Evolutionary conservation across 2,329 filamentous ascomycete species (phyloP).

Genomic region (Emmonsia crescens): DNA sequence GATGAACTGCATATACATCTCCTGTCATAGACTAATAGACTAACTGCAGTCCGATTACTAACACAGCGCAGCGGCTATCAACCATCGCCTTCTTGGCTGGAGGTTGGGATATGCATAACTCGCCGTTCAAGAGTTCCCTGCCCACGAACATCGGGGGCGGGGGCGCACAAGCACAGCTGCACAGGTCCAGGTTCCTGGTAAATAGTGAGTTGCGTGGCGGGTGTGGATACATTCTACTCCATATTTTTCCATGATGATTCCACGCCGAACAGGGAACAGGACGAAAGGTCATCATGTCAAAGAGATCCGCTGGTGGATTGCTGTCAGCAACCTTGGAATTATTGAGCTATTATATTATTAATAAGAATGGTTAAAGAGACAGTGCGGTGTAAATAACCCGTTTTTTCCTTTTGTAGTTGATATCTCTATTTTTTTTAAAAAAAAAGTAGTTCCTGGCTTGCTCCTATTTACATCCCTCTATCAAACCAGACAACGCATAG

Average conservation of each 20-base stretch:
- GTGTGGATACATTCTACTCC: too few species aligned
- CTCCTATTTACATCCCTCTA: background rate
- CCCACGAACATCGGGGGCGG: too few species aligned
- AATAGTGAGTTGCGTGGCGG: background rate
- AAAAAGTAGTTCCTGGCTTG: background rate
- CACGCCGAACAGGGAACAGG: too few species aligned
- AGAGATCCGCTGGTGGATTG: too few species aligned
- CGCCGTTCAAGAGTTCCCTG: background rate
- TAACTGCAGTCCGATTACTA: background rate
- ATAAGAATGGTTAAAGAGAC: background rate
- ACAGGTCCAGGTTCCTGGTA: background rate
- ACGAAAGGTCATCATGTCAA: too few species aligned
- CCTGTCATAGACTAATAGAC: background rate
- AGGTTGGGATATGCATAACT: background rate
- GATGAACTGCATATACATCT: background rate
- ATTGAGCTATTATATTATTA: background rate
- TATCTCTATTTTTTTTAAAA: background rate
- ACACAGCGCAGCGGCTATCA: background rate
- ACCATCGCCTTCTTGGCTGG: background rate
- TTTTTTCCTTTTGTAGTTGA: background rate
- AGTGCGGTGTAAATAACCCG: background rate
- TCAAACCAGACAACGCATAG: background rate
- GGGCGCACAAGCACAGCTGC: too few species aligned
- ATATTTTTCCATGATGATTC: too few species aligned
- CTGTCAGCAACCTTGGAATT: too few species aligned